phyloP scores from a whole-genome alignment of 257 asterid genomes.

The Marsdenia floribunda region DNA sequence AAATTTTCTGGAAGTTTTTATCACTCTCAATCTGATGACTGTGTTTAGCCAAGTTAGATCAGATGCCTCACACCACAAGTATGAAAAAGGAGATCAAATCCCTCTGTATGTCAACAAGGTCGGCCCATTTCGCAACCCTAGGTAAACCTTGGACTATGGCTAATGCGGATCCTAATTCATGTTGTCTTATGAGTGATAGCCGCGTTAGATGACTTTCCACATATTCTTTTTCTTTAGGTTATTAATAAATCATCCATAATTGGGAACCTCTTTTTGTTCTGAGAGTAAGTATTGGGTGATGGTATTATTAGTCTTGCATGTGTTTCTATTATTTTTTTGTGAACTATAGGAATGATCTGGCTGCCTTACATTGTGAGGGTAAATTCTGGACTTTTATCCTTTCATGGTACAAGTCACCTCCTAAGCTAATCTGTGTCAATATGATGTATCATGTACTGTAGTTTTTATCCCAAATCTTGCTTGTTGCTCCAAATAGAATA shows the following conservation, averaged over 20 bases:
- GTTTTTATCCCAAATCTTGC: background rate
- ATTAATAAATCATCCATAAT: background rate
- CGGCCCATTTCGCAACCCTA: slow-evolving; percentile 21
- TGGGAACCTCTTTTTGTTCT: background rate
- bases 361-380: background rate
- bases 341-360: background rate
- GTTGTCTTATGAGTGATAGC: background rate
- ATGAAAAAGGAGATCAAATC: slow-evolving; percentile 23
- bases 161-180: background rate
- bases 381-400: background rate
- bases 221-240: too few species aligned
- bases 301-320: background rate
- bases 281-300: background rate
- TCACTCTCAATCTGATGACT: background rate
- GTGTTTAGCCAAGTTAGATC: slow-evolving; percentile 8
- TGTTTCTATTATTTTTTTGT: background rate
- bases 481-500: background rate
- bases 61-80: slow-evolving; percentile 16
- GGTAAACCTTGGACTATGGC: slow-evolving; percentile 3
- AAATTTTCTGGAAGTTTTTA: background rate
- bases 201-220: too few species aligned
- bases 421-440: background rate
- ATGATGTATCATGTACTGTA: background rate
- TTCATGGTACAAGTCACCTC: background rate
- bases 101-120: slow-evolving; percentile 19